Evolutionary conservation across 768 basidiomycete genomes (phyloP).

Genomic region (Calocybe indica): DNA sequence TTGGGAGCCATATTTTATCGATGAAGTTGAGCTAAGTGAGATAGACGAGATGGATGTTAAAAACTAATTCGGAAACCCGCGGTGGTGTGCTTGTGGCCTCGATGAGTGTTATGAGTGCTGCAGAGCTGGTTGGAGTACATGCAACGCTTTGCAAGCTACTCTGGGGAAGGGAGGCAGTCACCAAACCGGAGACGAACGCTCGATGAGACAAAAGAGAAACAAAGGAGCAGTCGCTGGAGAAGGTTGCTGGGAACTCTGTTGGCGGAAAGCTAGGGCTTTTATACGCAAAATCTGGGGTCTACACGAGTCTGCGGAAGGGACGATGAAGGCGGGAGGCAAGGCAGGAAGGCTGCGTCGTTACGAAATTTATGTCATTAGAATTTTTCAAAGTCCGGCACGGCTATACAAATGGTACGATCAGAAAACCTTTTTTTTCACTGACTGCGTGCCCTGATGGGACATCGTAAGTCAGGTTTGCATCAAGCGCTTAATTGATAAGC

Average conservation of each 20-base stretch:
- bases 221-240: neutral
- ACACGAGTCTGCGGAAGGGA: too few species aligned
- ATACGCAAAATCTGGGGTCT: neutral
- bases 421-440: neutral
- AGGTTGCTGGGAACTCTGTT: neutral
- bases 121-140: conserved; percentile 96
- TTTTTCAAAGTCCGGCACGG: conserved; percentile 10
- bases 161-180: conserved; percentile 12
- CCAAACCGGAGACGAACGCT: conserved; percentile 1
- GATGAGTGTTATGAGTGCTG: conserved; percentile 81
- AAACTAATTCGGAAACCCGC: conserved; percentile 56
- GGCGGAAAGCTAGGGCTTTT: neutral
- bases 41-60: conserved; percentile 27
- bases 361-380: neutral
- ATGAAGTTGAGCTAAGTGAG: conserved; percentile 19
- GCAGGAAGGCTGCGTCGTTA: neutral
- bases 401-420: conserved; percentile 4
- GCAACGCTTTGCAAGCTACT: conserved; percentile 48
- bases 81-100: conserved; percentile 81
- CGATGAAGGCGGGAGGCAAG: neutral
- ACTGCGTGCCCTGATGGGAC: too few species aligned
- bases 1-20: conserved; percentile 42
- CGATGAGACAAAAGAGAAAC: conserved; percentile 1
- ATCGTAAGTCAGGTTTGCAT: too few species aligned
- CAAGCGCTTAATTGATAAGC: too few species aligned